Percentiles rank a stretch among this genome's conserved stretches.
phyloP scores from a whole-genome alignment of 2,329 filamentous ascomycete genomes.

The Rhytidhysteron rufulum region DNA sequence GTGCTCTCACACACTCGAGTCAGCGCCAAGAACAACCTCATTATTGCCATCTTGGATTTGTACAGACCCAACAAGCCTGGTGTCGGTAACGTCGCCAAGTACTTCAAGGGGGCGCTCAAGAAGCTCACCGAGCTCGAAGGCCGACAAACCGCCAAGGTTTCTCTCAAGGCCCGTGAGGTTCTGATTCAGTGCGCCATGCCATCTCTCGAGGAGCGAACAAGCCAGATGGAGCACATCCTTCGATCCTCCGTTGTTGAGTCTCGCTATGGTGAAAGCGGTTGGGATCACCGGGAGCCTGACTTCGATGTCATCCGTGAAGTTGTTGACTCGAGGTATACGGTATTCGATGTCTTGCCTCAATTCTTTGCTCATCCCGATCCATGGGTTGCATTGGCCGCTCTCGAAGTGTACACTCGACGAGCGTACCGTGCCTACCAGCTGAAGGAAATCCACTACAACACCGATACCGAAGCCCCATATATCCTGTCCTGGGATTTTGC shows the following conservation, averaged over 20 bases:
- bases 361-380: constrained; percentile 95
- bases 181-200: constrained; percentile 96
- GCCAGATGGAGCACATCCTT: constrained; percentile 98
- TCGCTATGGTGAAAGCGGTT: constrained; percentile 94
- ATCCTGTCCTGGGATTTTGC: constrained; percentile 93
- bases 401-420: constrained; percentile 94
- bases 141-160: constrained; percentile 85
- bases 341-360: constrained; percentile 89
- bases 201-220: constrained; percentile 88
- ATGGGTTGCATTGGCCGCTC: constrained; percentile 87
- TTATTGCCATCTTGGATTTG: constrained; percentile 86
- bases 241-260: constrained; percentile 94
- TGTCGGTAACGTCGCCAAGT: constrained; percentile 81
- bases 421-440: constrained; percentile 95
- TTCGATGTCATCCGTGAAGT: constrained; percentile 93
- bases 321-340: constrained; percentile 96
- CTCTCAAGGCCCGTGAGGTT: constrained; percentile 93
- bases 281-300: constrained; percentile 91
- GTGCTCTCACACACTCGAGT: constrained; percentile 93
- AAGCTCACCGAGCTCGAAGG: constrained; percentile 89
- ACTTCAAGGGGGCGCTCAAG: constrained; percentile 77
- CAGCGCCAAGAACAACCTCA: constrained; percentile 86
- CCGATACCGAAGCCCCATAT: constrained; percentile 71
- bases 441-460: constrained; percentile 83
- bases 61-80: constrained; percentile 94